phyloP scores from a whole-genome alignment of 495 filamentous ascomycete species.

The Amniculicola lignicola region DNA sequence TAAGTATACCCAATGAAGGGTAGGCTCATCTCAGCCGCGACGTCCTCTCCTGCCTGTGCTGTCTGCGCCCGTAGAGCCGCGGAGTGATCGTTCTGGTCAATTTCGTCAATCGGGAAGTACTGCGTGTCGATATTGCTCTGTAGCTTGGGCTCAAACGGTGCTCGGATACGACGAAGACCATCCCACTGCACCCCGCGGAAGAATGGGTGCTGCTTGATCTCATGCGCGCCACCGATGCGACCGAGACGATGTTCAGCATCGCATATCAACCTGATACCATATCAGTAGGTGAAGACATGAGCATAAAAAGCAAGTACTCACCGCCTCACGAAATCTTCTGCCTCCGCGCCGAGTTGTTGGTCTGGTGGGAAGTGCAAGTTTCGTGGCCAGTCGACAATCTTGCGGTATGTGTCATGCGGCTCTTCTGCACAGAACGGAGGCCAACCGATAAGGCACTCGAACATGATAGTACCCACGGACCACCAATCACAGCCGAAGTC shows the following conservation, averaged over 20 bases:
- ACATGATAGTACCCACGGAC: slow-evolving; percentile 99
- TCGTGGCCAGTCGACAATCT: slow-evolving; percentile 97
- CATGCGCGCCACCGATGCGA: slow-evolving; percentile 70
- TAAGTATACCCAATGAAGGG: slow-evolving; percentile 99
- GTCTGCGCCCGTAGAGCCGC: slow-evolving; percentile 66
- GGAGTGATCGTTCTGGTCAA: slow-evolving; percentile 84
- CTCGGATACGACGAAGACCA: slow-evolving; percentile 81
- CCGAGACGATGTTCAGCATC: slow-evolving; percentile 88
- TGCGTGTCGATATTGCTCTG: slow-evolving; percentile 92
- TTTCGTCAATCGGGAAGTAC: slow-evolving; percentile 98
- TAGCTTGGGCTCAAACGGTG: slow-evolving; percentile 91
- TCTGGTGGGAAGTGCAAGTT: slow-evolving; percentile 96
- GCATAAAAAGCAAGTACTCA: slow-evolving; percentile 41
- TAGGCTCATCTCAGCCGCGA: slow-evolving; percentile 81
- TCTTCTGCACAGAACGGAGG: slow-evolving; percentile 99
- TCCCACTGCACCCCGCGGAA: slow-evolving; percentile 96
- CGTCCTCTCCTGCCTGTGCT: slow-evolving; percentile 55
- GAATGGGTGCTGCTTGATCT: slow-evolving; percentile 92
- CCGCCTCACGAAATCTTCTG: slow-evolving; percentile 84
- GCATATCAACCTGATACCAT: slow-evolving; percentile 70
- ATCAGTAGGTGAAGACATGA: neutral
- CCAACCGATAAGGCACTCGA: slow-evolving; percentile 98
- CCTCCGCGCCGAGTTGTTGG: slow-evolving; percentile 78
- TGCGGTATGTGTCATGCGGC: slow-evolving; percentile 94
- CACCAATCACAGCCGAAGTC: slow-evolving; percentile 98